Base-by-base conservation (phyloP, 257 asterid genomes). In the Rauvolfia tetraphylla region DNA sequence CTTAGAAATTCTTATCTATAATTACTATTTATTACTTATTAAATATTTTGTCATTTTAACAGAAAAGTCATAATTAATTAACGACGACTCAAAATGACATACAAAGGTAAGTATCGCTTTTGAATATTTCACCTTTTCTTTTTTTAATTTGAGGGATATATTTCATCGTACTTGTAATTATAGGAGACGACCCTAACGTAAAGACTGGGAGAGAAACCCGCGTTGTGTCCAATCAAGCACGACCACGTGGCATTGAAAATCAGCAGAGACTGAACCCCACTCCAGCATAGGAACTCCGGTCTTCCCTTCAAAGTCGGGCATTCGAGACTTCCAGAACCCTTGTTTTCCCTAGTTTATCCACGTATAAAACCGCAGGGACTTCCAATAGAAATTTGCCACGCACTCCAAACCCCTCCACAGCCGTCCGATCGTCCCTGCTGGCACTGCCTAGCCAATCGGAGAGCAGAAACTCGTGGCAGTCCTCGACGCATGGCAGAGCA, bases 381-480 rank as follows among this genome's bases (percentile, higher is more conserved):
- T 42, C 96, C 92, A 91, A 90, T 91, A 17, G 51, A 1, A 44
- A 0, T 0, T 17, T 23, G 81, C 92, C 97, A 91, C 92, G 91
- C 83, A 12, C 33, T 41, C 0, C 5, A 0, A 0, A 63, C 17
- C 14, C 42, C 66, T 42, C 27, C 2, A 2, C 0, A 12, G 42
- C 87, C 96, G 89, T 84, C 20, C 5, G 88, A 90, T 86, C 39
- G 0, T 75, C 92, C 97, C 86, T 36, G 81, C 67, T 76, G 91
- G 88, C 90, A 71, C 14, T 22, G 18, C 20, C 62, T 0, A 15
- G 65, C 93, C 93, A 88, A 89, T 91, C 88, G 61, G 51, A 79
- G 42, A 51, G 78, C 79, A 67, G 57, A 54, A 51, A 39, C 81
- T 76, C 86, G 89, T 84, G 86, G 85, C 89, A 75, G 48, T 46